Evolutionary conservation across 2,329 filamentous ascomycete species (phyloP).

Genomic region (Trichocomaceae sp.): DNA sequence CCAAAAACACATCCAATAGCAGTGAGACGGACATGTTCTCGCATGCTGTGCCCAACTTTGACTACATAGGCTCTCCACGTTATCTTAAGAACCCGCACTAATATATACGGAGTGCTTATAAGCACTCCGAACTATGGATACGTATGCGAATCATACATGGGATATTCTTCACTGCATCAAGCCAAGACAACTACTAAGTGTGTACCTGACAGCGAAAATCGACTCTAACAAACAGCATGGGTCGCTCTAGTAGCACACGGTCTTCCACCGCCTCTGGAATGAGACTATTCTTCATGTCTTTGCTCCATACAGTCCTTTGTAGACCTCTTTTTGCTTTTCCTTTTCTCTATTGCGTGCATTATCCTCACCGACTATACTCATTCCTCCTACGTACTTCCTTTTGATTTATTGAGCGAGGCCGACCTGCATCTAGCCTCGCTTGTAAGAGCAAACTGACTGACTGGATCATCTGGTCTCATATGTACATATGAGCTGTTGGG

Average conservation of each 20-base stretch:
- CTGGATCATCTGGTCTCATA: background rate
- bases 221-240: slow-evolving; percentile 1
- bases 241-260: background rate
- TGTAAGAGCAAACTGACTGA: background rate
- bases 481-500: background rate
- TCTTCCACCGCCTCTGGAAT: slow-evolving; percentile 1
- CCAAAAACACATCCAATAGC: slow-evolving; percentile 8
- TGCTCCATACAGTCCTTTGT: background rate
- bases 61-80: background rate
- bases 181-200: background rate
- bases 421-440: slow-evolving; percentile 9
- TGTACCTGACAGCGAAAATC: slow-evolving; percentile 8
- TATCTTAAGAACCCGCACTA: background rate
- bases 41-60: background rate
- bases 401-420: background rate
- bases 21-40: background rate
- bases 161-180: background rate
- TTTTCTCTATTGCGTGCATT: background rate
- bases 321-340: background rate
- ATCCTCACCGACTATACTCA: slow-evolving; percentile 8
- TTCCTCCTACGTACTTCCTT: background rate
- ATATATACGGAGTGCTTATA: background rate
- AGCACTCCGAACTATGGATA: background rate
- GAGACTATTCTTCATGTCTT: slow-evolving; percentile 5
- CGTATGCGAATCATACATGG: slow-evolving; percentile 5